Evolutionary conservation across 1,284 basidiomycete species (phyloP).

Genomic region (Peniophora sp.): DNA sequence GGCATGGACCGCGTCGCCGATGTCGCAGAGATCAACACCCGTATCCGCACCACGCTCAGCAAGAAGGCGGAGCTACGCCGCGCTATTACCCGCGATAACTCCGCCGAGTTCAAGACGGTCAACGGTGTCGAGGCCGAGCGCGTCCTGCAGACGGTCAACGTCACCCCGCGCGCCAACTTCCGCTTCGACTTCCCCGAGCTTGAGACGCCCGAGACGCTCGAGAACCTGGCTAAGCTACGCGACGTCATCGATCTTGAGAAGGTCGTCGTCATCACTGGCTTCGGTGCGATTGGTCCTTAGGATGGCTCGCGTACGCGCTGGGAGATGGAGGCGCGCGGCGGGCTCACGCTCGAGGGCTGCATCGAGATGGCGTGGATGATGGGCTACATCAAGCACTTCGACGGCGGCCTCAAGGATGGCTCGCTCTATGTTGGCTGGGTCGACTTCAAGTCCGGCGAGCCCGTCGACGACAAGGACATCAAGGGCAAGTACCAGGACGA

Average conservation of each 20-base stretch:
- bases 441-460: slow-evolving; percentile 88
- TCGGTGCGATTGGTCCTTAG: slow-evolving; percentile 98
- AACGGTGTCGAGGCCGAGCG: slow-evolving; percentile 92
- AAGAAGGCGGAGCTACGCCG: slow-evolving; percentile 88
- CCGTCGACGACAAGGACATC: slow-evolving; percentile 98
- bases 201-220: slow-evolving; percentile 57
- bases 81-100: slow-evolving; percentile 89
- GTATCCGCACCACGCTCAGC: slow-evolving; percentile 74
- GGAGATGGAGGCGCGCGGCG: slow-evolving; percentile 96
- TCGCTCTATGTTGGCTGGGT: slow-evolving; percentile 97
- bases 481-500: slow-evolving; percentile 93
- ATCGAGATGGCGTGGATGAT: slow-evolving; percentile 99
- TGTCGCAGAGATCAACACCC: slow-evolving; percentile 84
- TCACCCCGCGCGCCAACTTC: slow-evolving; percentile 97
- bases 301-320: slow-evolving; percentile 97
- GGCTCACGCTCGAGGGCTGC: slow-evolving; percentile 93
- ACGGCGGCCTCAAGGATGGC: slow-evolving; percentile 91
- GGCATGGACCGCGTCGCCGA: slow-evolving; percentile 97
- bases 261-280: slow-evolving; percentile 90
- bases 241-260: slow-evolving; percentile 92
- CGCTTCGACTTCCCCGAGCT: slow-evolving; percentile 88
- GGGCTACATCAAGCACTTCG: slow-evolving; percentile 98
- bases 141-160: slow-evolving; percentile 86
- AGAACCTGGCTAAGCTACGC: slow-evolving; percentile 68
- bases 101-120: slow-evolving; percentile 88